Evolutionary conservation across 2,329 filamentous ascomycete genomes (phyloP).

Genomic region (Scytalidium lignicola): DNA sequence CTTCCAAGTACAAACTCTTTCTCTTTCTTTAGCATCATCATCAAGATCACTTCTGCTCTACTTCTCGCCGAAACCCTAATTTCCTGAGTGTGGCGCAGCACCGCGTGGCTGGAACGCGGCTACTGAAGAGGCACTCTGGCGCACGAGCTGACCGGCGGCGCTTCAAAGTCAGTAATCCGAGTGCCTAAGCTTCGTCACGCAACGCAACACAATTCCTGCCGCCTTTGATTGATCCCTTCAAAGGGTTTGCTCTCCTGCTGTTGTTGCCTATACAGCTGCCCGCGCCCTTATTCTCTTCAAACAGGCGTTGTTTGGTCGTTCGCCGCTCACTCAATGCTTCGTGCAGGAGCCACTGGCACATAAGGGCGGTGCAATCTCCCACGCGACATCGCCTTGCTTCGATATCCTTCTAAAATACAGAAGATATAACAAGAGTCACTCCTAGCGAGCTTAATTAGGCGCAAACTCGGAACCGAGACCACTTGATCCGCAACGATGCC

Average conservation of each 20-base stretch:
- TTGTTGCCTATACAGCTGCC: neutral
- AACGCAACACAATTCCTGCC: conserved; percentile 9
- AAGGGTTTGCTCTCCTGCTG: conserved; percentile 1
- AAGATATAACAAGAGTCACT: conserved; percentile 2
- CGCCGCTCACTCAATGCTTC: conserved; percentile 1
- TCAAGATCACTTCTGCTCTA: too few species aligned
- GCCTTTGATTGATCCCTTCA: conserved; percentile 2
- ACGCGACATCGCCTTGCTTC: conserved; percentile 18
- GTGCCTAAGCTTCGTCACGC: conserved; percentile 3
- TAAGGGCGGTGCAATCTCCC: conserved; percentile 17
- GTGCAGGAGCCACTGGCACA: conserved; percentile 10
- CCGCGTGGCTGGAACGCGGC: conserved; percentile 6
- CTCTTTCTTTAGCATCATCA: too few species aligned
- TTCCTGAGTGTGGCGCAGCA: conserved; percentile 8
- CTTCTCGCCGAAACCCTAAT: too few species aligned
- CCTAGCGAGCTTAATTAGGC: neutral
- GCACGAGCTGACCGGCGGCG: neutral
- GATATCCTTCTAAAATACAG: conserved; percentile 11
- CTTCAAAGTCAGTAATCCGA: neutral
- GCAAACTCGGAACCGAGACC: neutral
- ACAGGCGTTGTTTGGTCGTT: neutral
- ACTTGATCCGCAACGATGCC: conserved; percentile 22
- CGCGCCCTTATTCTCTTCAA: conserved; percentile 1
- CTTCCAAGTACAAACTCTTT: too few species aligned
- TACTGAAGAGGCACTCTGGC: neutral